Base-by-base conservation (phyloP, 2,329 filamentous ascomycete genomes). In the Emydomyces testavorans region DNA sequence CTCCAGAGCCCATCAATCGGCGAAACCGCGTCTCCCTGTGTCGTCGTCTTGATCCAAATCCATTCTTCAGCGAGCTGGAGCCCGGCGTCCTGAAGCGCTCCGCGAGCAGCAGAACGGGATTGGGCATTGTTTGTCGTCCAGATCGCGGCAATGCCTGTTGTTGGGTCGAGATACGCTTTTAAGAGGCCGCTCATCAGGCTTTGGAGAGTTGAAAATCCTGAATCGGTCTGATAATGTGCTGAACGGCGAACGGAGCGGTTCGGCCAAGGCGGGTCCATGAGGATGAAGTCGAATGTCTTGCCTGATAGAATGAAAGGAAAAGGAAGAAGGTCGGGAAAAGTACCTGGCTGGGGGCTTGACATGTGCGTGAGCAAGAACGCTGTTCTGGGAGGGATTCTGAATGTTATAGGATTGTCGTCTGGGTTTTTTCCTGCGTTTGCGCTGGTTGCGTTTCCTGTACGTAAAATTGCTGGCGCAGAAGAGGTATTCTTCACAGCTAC, bases 261-360 rank as follows among this genome's bases (percentile, higher is more conserved):
- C 16, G 76, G 71, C 79, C 78, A 82, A 1, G 79, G 79, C 3
- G 79, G 79, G 56, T 82, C 79, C 32, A 81, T 65, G 2, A 82
- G 59, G 34, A 82, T 71, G 20, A 81, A 62, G 55, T 80, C 69
- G 59, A 82, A 81, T 45, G 67, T 67, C 31, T 66, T 50, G 26
- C 48, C 44, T 6, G 32, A 21, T 1, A 56, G 50, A 1, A 65
- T 54, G 4, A 54, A 51, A 0, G 62, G 54, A 4, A 54, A 51
- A 0, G 62, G 57, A 16, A 65, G 62, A 7, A 58, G 55, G 16
- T 41, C n/a, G 2, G 50, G 24, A 20, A 37, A 40, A 7, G 44
- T 34, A 6, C 18, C n/a, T 16, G 45, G 32, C 16, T 37, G 29
- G 43, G 28, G 16, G 1, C 34, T 42, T 11, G 60, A 58, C 7